These are phyloP conservation scores for Yarrowia deformans DNA, from an alignment of 805 yeast genomes.

Conservation along the genomic window DNA sequence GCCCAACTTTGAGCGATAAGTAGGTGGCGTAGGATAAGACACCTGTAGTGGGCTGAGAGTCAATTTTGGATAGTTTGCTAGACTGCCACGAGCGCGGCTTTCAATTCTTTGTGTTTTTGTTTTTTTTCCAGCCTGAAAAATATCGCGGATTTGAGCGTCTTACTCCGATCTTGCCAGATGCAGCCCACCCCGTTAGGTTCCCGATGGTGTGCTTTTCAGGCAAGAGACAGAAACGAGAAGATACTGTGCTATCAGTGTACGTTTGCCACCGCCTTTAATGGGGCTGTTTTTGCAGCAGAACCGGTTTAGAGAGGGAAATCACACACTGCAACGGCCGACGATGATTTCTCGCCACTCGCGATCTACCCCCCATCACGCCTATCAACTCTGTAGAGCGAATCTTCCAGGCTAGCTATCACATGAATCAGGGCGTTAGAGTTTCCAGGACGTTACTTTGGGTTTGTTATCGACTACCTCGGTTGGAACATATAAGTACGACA, in stretches of 20 bases:
- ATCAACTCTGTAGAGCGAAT: not conserved
- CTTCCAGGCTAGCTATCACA: slow-evolving; percentile 11
- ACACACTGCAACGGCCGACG: not conserved
- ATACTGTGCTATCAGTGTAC: no score
- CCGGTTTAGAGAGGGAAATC: not conserved
- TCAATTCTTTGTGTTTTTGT: not conserved
- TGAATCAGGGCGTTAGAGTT: slow-evolving; percentile 16
- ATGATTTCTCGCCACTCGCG: not conserved
- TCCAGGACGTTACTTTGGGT: not conserved
- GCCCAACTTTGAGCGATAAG: slow-evolving; percentile 1
- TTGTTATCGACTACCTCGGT: slow-evolving; percentile 39
- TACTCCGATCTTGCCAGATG: not conserved
- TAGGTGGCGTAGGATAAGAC: slow-evolving; percentile 1
- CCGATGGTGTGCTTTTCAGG: not conserved
- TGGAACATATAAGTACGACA: slow-evolving; percentile 20
- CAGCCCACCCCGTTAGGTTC: slow-evolving; percentile 18
- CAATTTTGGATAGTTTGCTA: slow-evolving; percentile 3
- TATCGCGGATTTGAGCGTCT: not conserved
- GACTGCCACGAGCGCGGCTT: not conserved
- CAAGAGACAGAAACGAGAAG: not conserved
- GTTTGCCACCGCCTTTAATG: slow-evolving; percentile 1
- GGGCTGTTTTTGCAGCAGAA: not conserved
- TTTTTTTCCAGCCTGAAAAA: not conserved
- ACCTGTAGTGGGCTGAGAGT: not conserved
- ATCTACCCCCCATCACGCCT: not conserved